Base-by-base conservation (phyloP, 371 early-diverging fungal genomes). In the Parasitella parasitica region DNA sequence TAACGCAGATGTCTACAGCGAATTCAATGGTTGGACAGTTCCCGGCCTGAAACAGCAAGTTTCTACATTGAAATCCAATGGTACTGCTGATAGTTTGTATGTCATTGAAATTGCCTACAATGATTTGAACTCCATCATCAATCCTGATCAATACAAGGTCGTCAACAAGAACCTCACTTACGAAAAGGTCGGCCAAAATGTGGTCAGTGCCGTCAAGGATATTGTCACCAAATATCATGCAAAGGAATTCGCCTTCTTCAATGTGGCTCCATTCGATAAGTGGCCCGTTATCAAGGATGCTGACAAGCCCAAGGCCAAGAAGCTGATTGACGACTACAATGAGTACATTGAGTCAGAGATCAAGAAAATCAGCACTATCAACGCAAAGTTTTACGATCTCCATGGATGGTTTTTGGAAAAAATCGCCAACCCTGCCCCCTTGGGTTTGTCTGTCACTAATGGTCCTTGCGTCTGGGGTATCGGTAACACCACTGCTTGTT, bases 21-120 rank as follows among this genome's bases (percentile, higher is more conserved):
- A 61, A 15, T 71, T 67, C 43, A 67, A 67, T 22, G 61, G 61
- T 13, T 71, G 38, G 22, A 38, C 36, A n/a, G 72, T 68, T 0
- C 65, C 72, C 20, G 65, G 72, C 18, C 28, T 58, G 3, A 11
- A 61, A 26, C 72, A 71, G 34, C 59, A 71, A 18, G 54, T 69
- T 6, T 64, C 53, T 9, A 28, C 61, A 4, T 28, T 55, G 13
- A 2, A 37, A 3, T 54, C 54, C 20, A 36, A 58, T n/a, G 65
- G 69, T 15, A 62, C 64, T 20, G 34, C 48, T 20, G 54, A 68
- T 6, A 51, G 26, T 35, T 37, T 71, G 16, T 65, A 64, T 26
- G 48, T 71, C 11, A 69, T 68, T 15, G 64, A 54, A 20, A 59
- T 69, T 59, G 72, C 69, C 3, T 71, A 68, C 22, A 71, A 71